Evolutionary conservation across 2,329 filamentous ascomycete species (phyloP), one percentile per base, ranked within the genome.

Genomic region (Aureobasidium sp.): DNA sequence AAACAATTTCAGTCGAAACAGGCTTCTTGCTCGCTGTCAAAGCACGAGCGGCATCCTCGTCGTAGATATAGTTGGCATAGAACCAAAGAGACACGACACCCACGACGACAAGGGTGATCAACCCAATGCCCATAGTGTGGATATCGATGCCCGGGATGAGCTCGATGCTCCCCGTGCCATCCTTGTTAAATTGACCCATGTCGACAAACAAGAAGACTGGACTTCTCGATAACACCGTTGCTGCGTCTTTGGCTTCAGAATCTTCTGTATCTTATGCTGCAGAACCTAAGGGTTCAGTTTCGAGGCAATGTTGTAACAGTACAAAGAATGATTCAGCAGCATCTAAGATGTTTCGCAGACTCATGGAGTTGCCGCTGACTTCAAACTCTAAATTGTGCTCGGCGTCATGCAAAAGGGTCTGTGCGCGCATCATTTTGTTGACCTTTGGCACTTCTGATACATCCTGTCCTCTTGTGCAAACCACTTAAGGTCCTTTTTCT

Each of bases 1-100:
- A 73, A n/a, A 75, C 74, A 41, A 81, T 73, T 51, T 78, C 72
- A 2, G 71, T 70, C 34, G 72, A 48, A 20, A 50, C 44, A 26
- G 37, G 48, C 23, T 53, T 51, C 26, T 51, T 41, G 20, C 20
- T 52, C 27, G 46, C 47, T 6, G 57, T 52, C 47, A 42, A 26
- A 5, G 46, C 47, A 15, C 57, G 57, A 26, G 47, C 57, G 7
- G 57, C 57, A 9, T 51, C 57, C 29, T 61, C 57, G 7, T 61
- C 57, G 20, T 12, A 61, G n/a, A 56, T 53, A 12, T 41, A 57
- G 64, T 62, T 61, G 15, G 48, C 61, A 29, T 62, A 62, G 55
- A 62, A 62, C 48, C 42, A 61, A n/a, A 57, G 17, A 2, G 26
- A 12, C 29, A 48, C 32, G 5, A 63, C 42, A 10, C 29, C 20